Conservation (phyloP, 2,329 filamentous ascomycete genomes). For the Nemania sp. region DNA sequence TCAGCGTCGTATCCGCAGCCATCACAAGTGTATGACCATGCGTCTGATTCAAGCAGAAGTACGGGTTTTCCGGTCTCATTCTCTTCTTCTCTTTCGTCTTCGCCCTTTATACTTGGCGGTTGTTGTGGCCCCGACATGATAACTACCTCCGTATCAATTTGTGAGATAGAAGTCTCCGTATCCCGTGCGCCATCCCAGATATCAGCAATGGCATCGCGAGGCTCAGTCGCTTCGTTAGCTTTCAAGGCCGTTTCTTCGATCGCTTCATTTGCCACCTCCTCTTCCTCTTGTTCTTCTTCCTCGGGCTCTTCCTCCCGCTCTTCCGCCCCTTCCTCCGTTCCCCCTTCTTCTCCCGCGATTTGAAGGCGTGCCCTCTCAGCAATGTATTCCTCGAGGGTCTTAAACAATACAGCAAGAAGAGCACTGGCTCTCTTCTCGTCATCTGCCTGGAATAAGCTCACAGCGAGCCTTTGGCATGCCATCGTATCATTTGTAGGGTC, state of each 20-base stretch:
- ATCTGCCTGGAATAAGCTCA: constrained; percentile 15
- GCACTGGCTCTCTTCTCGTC: constrained; percentile 12
- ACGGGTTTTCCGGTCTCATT: not conserved
- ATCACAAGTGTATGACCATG: constrained; percentile 12
- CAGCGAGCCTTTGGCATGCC: constrained; percentile 7
- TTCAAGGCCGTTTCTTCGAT: not conserved
- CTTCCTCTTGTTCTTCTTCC: not conserved
- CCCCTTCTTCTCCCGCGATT: too few relatives aligned
- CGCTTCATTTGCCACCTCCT: not conserved
- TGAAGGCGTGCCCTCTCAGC: not conserved
- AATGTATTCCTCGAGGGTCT: constrained; percentile 21
- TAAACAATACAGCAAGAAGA: constrained; percentile 10
- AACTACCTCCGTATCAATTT: not conserved
- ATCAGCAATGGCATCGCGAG: not conserved
- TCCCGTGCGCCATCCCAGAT: not conserved
- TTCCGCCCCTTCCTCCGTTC: too few relatives aligned
- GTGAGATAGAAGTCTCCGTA: not conserved
- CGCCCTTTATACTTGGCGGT: not conserved
- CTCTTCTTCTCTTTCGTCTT: not conserved
- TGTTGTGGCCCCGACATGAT: not conserved
- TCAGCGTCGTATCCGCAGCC: constrained; percentile 22
- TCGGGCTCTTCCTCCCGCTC: not conserved
- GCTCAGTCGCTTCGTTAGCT: not conserved
- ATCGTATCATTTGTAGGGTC: constrained; percentile 17
- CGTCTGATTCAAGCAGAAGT: constrained; percentile 12